Percentiles rank a stretch among this genome's conserved stretches.
Conservation (phyloP, 768 basidiomycete species). For the Aureoboletus auriporus region DNA sequence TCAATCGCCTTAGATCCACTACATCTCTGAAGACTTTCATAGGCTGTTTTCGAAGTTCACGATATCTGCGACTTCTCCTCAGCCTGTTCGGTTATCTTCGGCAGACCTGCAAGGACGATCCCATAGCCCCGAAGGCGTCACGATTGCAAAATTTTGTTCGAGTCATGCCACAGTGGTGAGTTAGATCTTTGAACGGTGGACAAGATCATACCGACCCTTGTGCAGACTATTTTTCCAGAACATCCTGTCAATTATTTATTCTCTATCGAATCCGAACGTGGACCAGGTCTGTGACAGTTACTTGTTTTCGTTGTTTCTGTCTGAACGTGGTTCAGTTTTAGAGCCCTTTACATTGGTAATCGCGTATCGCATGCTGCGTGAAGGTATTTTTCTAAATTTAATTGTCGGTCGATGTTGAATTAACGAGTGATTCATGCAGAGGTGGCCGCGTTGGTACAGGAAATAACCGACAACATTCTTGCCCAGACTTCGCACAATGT, state of each 20-base stretch:
- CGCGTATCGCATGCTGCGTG: conserved; percentile 73
- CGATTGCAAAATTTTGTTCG: conserved; percentile 46
- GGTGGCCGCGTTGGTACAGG: conserved; percentile 59
- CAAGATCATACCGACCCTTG: neutral
- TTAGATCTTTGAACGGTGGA: conserved; percentile 7
- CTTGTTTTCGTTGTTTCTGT: neutral
- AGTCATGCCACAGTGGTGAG: conserved; percentile 49
- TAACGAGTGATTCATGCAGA: conserved; percentile 40
- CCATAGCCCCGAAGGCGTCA: conserved; percentile 44
- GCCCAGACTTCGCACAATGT: conserved; percentile 30
- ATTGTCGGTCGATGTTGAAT: neutral
- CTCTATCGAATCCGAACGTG: conserved; percentile 60
- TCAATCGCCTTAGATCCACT: conserved; percentile 1
- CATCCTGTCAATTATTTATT: conserved; percentile 81
- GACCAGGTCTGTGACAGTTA: conserved; percentile 45
- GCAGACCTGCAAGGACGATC: conserved; percentile 49
- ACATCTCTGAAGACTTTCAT: conserved; percentile 5
- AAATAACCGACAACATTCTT: conserved; percentile 42
- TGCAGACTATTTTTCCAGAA: conserved; percentile 71
- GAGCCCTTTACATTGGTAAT: conserved; percentile 64
- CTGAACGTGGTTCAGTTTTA: conserved; percentile 41
- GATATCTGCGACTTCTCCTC: conserved; percentile 74
- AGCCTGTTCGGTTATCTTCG: conserved; percentile 71
- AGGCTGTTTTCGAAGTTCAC: conserved; percentile 92
- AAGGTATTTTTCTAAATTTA: conserved; percentile 48